Conservation (phyloP, 495 filamentous ascomycete species). For the Podospora didyma region DNA sequence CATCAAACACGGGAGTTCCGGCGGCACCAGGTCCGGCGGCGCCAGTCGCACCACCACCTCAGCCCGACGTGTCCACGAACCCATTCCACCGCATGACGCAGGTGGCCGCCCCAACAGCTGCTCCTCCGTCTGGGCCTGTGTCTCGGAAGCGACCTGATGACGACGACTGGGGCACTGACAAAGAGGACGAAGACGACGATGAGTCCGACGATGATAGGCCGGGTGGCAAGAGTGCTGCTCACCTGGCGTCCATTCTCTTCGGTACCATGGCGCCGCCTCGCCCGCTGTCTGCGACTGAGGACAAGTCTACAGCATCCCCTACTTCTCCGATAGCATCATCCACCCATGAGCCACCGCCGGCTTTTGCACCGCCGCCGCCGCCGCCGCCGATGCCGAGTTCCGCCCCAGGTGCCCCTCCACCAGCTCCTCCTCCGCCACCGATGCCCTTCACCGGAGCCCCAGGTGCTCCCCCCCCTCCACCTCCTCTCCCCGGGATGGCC, state of each 20-base stretch:
- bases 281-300: conserved; percentile 77
- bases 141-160: conserved; percentile 48
- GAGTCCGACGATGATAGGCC: conserved; percentile 65
- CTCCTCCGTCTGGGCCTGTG: conserved; percentile 28
- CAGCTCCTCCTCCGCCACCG: conserved; percentile 45
- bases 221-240: conserved; percentile 76
- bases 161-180: conserved; percentile 87
- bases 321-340: conserved; percentile 35
- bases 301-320: conserved; percentile 51
- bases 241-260: conserved; percentile 90
- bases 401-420: conserved; percentile 25
- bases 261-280: conserved; percentile 95
- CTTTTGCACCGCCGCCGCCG: conserved; percentile 33
- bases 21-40: conserved; percentile 38
- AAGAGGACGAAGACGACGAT: conserved; percentile 72
- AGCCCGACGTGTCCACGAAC: conserved; percentile 68
- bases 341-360: conserved; percentile 35
- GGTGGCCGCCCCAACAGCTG: conserved; percentile 51
- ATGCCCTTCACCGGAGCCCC: conserved; percentile 37
- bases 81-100: conserved; percentile 90
- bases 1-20: conserved; percentile 33
- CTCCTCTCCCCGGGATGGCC: conserved; percentile 33
- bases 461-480: conserved; percentile 42
- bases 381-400: conserved; percentile 32
- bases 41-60: conserved; percentile 32